These are phyloP conservation scores for Quercus phellos DNA, from an alignment of 331 rosid species.

Conservation along the genomic window DNA sequence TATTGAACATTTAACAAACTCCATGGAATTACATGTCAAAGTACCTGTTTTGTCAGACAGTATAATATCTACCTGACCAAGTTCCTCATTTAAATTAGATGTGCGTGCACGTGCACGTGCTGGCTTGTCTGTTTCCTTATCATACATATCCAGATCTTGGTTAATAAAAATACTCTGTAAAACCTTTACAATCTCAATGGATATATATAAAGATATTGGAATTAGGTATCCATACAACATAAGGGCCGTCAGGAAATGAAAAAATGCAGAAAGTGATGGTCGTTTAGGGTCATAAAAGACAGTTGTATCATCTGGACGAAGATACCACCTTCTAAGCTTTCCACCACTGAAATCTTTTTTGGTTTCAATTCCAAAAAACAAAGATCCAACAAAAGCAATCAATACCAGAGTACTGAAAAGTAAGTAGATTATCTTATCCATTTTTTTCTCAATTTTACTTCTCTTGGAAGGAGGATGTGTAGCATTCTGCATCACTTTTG, in stretches of 20 bases:
- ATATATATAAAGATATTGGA: constrained; percentile 77
- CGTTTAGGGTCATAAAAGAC: constrained; percentile 50
- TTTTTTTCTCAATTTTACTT: constrained; percentile 73
- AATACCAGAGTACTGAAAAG: constrained; percentile 64
- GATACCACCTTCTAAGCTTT: constrained; percentile 67
- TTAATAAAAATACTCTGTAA: constrained; percentile 74
- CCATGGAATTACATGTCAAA: constrained; percentile 85
- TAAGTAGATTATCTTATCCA: constrained; percentile 74
- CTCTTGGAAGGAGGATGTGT: constrained; percentile 79
- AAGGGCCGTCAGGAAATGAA: constrained; percentile 79
- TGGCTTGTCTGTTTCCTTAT: constrained; percentile 53
- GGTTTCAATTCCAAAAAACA: constrained; percentile 55
- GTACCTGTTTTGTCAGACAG: constrained; percentile 86
- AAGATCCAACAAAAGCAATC: constrained; percentile 60
- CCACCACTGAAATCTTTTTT: constrained; percentile 37
- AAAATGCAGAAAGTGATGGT: constrained; percentile 46
- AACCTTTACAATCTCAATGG: constrained; percentile 83
- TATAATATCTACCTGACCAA: constrained; percentile 73
- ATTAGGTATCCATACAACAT: constrained; percentile 83
- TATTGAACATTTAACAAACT: constrained; percentile 71
- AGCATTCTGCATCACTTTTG: constrained; percentile 86
- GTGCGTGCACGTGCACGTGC: constrained; percentile 83
- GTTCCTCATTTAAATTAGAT: constrained; percentile 78
- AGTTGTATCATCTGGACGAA: constrained; percentile 48
- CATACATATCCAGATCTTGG: constrained; percentile 67